A percentile compares a stretch with the other conserved stretches of the same genome.
phyloP scores from a whole-genome alignment of 1,284 basidiomycete genomes.

The Boletus putidus region DNA sequence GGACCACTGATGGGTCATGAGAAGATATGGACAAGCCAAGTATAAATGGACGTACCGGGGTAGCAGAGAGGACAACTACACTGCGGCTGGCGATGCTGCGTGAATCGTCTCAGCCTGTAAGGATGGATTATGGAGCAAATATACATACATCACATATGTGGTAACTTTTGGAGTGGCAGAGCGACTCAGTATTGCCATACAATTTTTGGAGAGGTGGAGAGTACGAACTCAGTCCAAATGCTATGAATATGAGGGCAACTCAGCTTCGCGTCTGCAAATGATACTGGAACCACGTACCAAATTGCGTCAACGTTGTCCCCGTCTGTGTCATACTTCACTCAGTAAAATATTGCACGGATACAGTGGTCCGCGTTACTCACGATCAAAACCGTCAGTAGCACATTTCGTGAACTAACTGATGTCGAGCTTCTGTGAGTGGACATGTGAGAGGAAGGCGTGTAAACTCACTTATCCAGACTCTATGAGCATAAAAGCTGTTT shows the following conservation, averaged over 20 bases:
- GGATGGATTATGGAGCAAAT: not conserved
- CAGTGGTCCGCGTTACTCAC: not conserved
- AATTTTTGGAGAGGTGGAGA: no score
- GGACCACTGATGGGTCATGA: slow-evolving; percentile 12
- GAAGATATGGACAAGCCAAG: not conserved
- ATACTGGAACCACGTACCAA: slow-evolving; percentile 4
- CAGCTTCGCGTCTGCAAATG: not conserved
- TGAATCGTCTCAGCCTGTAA: not conserved
- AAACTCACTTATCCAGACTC: slow-evolving; percentile 22
- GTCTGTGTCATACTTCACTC: slow-evolving; percentile 2
- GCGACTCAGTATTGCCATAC: not conserved
- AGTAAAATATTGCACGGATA: not conserved
- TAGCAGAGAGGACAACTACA: not conserved
- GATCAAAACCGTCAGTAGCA: slow-evolving; percentile 7
- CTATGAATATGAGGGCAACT: not conserved
- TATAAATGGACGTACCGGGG: not conserved
- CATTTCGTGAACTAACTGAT: slow-evolving; percentile 14
- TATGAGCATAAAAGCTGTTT: slow-evolving; percentile 19
- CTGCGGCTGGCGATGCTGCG: not conserved
- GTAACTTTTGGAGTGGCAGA: not conserved
- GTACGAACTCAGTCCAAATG: slow-evolving; percentile 12
- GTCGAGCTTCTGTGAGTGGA: not conserved
- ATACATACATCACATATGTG: slow-evolving; percentile 2
- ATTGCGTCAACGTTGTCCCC: slow-evolving; percentile 5
- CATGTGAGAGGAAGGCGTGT: not conserved